Evolutionary conservation across 2,329 filamentous ascomycete genomes (phyloP).

Genomic region (Chaetomiaceae sp.): DNA sequence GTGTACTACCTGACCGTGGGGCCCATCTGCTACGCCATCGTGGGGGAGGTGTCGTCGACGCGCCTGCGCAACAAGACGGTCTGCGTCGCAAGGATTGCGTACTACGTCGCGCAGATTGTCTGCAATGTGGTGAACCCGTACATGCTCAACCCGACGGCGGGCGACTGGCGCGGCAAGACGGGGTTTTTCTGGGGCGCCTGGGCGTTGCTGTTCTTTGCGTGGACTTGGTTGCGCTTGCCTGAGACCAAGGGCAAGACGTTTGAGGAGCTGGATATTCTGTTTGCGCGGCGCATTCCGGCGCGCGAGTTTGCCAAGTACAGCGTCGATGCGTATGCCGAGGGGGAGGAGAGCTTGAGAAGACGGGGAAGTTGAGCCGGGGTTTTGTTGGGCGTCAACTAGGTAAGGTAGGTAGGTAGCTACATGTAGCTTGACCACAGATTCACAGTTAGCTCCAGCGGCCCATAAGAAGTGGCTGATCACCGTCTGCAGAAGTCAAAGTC

Average conservation of each 20-base stretch:
- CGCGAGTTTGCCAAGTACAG: conserved; percentile 27
- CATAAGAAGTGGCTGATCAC: no score
- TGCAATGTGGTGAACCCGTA: conserved; percentile 35
- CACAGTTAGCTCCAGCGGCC: no score
- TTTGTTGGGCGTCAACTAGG: no score
- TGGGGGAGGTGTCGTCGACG: conserved; percentile 39
- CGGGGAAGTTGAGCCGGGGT: no score
- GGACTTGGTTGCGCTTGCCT: conserved; percentile 38
- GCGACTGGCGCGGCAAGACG: conserved; percentile 20
- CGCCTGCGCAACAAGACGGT: conserved; percentile 42
- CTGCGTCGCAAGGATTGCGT: conserved; percentile 37
- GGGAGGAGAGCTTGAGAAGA: no score
- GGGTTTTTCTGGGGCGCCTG: conserved; percentile 35
- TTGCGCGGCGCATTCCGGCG: conserved; percentile 24
- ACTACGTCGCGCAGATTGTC: conserved; percentile 38
- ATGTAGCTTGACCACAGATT: no score
- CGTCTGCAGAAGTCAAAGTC: no score
- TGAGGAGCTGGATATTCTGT: conserved; percentile 36
- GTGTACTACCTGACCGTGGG: conserved; percentile 39
- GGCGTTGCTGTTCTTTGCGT: conserved; percentile 33
- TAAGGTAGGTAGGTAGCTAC: no score
- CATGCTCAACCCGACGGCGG: conserved; percentile 29
- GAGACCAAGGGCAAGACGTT: conserved; percentile 42
- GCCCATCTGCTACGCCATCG: conserved; percentile 40
- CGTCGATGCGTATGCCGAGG: conserved; percentile 12